Conservation (phyloP, 2,329 filamentous ascomycete species). For the Ramularia endophylla region DNA sequence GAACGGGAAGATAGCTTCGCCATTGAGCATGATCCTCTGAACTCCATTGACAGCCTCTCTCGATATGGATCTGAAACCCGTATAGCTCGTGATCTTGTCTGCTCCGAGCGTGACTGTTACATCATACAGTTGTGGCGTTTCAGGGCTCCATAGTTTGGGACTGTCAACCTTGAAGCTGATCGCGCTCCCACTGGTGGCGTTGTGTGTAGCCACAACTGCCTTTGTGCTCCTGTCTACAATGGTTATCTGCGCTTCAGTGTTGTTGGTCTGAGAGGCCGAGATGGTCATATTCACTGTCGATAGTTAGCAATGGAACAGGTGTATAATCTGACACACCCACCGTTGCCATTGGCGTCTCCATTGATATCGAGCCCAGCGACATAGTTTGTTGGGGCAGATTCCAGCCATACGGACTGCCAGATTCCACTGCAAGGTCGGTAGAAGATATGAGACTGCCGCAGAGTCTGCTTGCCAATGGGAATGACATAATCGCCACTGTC, state of each 20-base stretch:
- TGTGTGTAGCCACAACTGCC: constrained; percentile 37
- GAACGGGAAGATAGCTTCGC: constrained; percentile 62
- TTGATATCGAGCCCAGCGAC: constrained; percentile 55
- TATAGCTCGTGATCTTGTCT: constrained; percentile 59
- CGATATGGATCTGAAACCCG: constrained; percentile 61
- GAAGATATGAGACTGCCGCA: constrained; percentile 63
- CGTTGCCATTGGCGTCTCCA: constrained; percentile 50
- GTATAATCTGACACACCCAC: constrained; percentile 30
- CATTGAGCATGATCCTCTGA: constrained; percentile 59
- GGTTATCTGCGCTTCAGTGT: constrained; percentile 33
- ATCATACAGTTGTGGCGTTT: constrained; percentile 59
- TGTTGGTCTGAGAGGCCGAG: constrained; percentile 39
- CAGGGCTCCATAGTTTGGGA: constrained; percentile 59
- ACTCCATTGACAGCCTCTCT: constrained; percentile 52
- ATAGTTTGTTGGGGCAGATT: constrained; percentile 52
- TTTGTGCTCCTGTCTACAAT: constrained; percentile 11
- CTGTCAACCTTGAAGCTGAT: constrained; percentile 52
- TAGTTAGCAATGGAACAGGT: background rate
- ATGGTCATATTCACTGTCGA: constrained; percentile 34
- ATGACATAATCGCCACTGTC: constrained; percentile 52
- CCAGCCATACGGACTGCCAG: constrained; percentile 71
- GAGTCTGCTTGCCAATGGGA: constrained; percentile 49
- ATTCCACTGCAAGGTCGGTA: constrained; percentile 69
- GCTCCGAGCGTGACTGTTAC: constrained; percentile 49
- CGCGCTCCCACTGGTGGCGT: constrained; percentile 42